Base-by-base conservation (phyloP, 331 rosid species). In the Acacia concinna region DNA sequence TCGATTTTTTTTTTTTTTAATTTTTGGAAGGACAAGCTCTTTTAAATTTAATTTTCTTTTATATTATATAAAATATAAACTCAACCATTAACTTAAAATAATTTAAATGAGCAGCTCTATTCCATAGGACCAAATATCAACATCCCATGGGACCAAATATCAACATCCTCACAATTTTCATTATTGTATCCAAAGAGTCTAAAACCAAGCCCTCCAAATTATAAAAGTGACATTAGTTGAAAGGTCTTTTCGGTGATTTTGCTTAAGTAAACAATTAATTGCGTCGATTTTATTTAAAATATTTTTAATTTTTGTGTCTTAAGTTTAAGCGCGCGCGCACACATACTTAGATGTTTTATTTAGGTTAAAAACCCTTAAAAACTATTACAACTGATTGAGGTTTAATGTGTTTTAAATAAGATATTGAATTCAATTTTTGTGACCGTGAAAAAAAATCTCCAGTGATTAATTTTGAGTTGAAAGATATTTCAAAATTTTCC, bases 121-220 rank as follows among this genome's bases (percentile, higher is more conserved):
- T n/a, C n/a, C n/a, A n/a, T n/a, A n/a, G n/a, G n/a, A n/a, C n/a
- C n/a, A n/a, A n/a, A n/a, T n/a, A n/a, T n/a, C n/a, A n/a, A n/a
- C n/a, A n/a, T 35, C 41, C 73, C 12, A 52, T 27, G 51, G 11
- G 5, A 10, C 4, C 12, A 35, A 34, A 8, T 6, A 23, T 11
- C 68, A 77, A 59, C 27, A 76, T 80, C 63, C 32, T 23, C 63
- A 5, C 10, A 5, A 38, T 7, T 67, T 74, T 73, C 76, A 77
- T 84, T 74, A 60, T 43, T 54, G 37, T 66, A 23, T 37, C 28
- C 49, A 12, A 4, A 21, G 20, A 51, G n/a, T 65, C 15, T 18
- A 52, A 31, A 52, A n/a, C 28, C 63, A 20, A 52, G n/a, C 60
- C 1, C 60, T 52, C 28, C 60, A 52, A 17, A 4, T 7, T 18